Evolutionary conservation across 257 asterid species (phyloP), one percentile per base, ranked within the genome.

Genomic region (Rauvolfia tetraphylla): DNA sequence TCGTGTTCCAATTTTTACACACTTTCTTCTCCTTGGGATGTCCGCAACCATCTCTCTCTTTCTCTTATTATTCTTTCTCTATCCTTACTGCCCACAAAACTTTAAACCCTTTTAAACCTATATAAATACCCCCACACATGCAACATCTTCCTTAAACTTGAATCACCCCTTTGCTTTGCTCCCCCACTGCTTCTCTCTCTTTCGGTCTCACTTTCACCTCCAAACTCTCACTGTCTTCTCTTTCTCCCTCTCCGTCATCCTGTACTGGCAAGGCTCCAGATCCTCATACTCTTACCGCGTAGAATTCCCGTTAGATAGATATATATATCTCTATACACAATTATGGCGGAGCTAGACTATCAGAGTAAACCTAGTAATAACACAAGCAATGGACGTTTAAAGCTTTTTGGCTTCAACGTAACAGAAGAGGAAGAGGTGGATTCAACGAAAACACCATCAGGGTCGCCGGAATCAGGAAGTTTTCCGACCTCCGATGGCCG

Each of bases 101-200:
- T n/a, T 53, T 57, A 71, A 79, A 25, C 59, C 81, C 79, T 75
- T 79, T 73, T 62, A 42, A 72, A 76, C 81, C 69, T 81, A 78
- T 90, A 93, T 91, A 93, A 83, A 93, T 93, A 91, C 89, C 96
- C 87, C 93, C 87, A 85, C 81, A 79, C 89, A 88, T 88, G 90
- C 90, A 87, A 78, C 85, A 81, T 77, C 81, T 81, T 79, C 78
- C 34, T 74, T 15, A 58, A 36, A 75, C 85, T 72, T 73, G 46
- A 79, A 70, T 82, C 75, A 78, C 61, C 46, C 76, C 33, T 49
- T 67, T 73, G 22, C 61, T 38, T 73, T 75, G 57, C 83, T 77
- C 39, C 39, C 73, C 39, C 39, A 74, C 38, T 63, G 23, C 54
- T n/a, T 10, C 38, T 27, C 69, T 73, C 3, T 2, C 38, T 42